Percentiles rank a stretch among this genome's conserved stretches.
These are phyloP conservation scores for Dovyalis caffra DNA, from an alignment of 345 rosid genomes.

Conservation along the genomic window DNA sequence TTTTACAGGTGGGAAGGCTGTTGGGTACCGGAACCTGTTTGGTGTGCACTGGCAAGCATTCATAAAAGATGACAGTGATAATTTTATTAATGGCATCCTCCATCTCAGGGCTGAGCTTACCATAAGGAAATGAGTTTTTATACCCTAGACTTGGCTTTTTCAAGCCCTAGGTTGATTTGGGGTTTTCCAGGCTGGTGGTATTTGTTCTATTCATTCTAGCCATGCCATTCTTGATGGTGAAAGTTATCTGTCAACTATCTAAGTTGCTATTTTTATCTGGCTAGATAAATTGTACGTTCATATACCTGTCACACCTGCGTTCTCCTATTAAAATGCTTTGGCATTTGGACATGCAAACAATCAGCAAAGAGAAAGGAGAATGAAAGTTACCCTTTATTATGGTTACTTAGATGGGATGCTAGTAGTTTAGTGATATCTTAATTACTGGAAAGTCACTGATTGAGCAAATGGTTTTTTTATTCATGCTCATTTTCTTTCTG, in stretches of 20 bases:
- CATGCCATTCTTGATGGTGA: background rate
- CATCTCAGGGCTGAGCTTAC: conserved; percentile 86
- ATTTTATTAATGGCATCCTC: conserved; percentile 67
- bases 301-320: too few species aligned
- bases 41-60: conserved; percentile 58
- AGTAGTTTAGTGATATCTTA: too few species aligned
- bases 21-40: conserved; percentile 61
- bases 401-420: too few species aligned
- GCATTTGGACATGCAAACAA: too few species aligned
- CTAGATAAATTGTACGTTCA: background rate
- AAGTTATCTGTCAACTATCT: background rate
- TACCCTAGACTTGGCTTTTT: background rate
- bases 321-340: too few species aligned
- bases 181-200: background rate
- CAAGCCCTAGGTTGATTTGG: background rate
- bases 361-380: too few species aligned
- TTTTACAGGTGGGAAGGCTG: conserved; percentile 58
- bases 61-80: conserved; percentile 51
- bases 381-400: too few species aligned
- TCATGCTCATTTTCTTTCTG: background rate
- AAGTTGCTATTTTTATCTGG: background rate
- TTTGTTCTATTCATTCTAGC: background rate
- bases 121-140: conserved; percentile 38
- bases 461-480: background rate
- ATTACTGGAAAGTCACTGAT: background rate